Evolutionary conservation across 257 asterid species (phyloP), one percentile per base, ranked within the genome.

Genomic region (Penstemon newberryi): DNA sequence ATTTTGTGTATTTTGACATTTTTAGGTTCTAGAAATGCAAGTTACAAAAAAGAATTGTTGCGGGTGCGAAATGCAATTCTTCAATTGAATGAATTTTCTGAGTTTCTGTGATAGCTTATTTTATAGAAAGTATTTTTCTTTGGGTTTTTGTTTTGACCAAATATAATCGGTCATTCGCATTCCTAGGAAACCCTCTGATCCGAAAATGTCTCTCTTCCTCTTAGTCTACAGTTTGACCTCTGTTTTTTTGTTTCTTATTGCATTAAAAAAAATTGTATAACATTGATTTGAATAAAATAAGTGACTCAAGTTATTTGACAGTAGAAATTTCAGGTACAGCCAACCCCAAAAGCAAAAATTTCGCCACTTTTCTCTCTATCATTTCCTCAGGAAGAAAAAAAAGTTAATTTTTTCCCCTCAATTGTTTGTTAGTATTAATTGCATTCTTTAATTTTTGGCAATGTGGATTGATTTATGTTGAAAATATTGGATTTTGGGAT

Each of bases 391-490:
- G 49, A 37, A 37, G 43, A 36, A 2, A 46, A 55, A 51, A 56
- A 44, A 39, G 7, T 37, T 60, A 13, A 37, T 46, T 12, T 65
- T 65, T 39, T 70, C 38, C 8, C 38, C 19, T 56, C 19, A 47
- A 41, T 41, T 63, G 61, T 36, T 69, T 61, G 41, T n/a, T 8
- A 63, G 60, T 39, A 11, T 71, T 6, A 3, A 56, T 68, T 53
- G 64, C 72, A 38, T 60, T 71, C 68, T 43, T 66, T 38, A 68
- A 39, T 62, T 66, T 77, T 73, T 73, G 75, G 77, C 83, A 84
- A 86, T 86, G 93, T 66, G 86, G 86, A 82, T 74, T 74, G 75
- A 56, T 82, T 75, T 68, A 37, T 65, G 70, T 46, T 67, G 66
- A 59, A 65, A 70, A 66, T 74, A 62, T 79, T 66, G 49, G 66